phyloP scores from a whole-genome alignment of 225 moss, liverwort and hornwort species.

The Neckera pumila region DNA sequence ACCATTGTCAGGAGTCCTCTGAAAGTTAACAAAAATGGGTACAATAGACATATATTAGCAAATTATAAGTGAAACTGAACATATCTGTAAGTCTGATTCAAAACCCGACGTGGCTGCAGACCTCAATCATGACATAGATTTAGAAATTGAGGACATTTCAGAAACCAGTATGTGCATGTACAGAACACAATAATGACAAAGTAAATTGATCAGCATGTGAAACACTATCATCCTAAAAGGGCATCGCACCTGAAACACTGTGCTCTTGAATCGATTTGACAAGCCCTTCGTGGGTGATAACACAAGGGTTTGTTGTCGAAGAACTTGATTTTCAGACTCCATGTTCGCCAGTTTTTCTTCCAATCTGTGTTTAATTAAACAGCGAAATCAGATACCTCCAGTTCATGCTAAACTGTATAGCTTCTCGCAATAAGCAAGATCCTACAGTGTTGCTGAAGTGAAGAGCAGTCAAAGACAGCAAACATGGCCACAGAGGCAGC shows the following conservation, averaged over 20 bases:
- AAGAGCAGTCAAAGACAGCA: not conserved
- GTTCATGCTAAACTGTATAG: not conserved
- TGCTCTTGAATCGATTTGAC: slow-evolving; percentile 86
- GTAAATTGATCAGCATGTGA: not conserved
- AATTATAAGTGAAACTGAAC: not conserved
- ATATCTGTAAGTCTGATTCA: not conserved
- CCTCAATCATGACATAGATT: not conserved
- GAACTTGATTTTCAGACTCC: slow-evolving; percentile 99
- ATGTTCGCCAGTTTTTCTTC: slow-evolving; percentile 96
- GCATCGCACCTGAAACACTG: slow-evolving; percentile 76
- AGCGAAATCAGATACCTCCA: not conserved
- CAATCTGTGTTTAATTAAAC: slow-evolving; percentile 47
- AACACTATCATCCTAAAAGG: not conserved
- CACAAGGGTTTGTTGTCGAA: slow-evolving; percentile 93
- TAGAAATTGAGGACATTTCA: not conserved
- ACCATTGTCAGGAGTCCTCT: slow-evolving; percentile 96
- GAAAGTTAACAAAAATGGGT: not conserved
- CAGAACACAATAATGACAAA: not conserved
- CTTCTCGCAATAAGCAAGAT: slow-evolving; percentile 11
- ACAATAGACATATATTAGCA: not conserved
- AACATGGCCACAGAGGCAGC: not conserved
- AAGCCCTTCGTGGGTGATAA: slow-evolving; percentile 94
- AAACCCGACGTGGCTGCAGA: not conserved
- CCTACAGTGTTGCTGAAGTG: not conserved
- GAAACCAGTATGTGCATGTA: not conserved